Percentiles rank a stretch among this genome's conserved stretches.
phyloP scores from a whole-genome alignment of 1,139 yeast genomes.

The Candida gigantensis region DNA sequence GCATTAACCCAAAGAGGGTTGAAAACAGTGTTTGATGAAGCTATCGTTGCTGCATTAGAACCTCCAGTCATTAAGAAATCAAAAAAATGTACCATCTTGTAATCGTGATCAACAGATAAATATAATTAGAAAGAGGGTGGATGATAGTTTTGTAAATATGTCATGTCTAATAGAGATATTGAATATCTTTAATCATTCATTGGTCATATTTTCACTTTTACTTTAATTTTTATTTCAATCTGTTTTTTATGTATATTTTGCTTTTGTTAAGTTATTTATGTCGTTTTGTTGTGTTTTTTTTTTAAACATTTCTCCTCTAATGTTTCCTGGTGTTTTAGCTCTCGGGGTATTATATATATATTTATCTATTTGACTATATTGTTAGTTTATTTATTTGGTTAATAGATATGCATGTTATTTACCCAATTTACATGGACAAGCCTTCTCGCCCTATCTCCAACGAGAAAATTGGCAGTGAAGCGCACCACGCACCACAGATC shows the following conservation, averaged over 20 bases:
- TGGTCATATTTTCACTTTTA: conserved; percentile 1
- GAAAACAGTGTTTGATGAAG: conserved; percentile 95
- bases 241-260: conserved; percentile 1
- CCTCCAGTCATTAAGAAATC: conserved; percentile 86
- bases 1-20: conserved; percentile 97
- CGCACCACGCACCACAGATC: too few species aligned
- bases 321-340: too few species aligned
- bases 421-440: too few species aligned
- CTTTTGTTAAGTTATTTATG: conserved; percentile 1
- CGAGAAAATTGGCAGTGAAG: too few species aligned
- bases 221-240: not conserved
- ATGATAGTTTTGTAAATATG: conserved; percentile 3
- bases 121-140: not conserved
- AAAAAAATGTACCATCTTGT: conserved; percentile 77
- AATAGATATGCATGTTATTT: too few species aligned
- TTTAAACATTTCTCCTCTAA: too few species aligned
- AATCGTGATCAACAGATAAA: too few species aligned
- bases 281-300: too few species aligned
- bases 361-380: too few species aligned
- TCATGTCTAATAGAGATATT: conserved; percentile 4
- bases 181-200: conserved; percentile 4
- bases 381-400: too few species aligned
- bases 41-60: conserved; percentile 92
- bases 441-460: too few species aligned
- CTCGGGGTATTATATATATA: too few species aligned